These are phyloP conservation scores for Auricularia heimuer DNA, from an alignment of 768 basidiomycete species.

Conservation along the genomic window DNA sequence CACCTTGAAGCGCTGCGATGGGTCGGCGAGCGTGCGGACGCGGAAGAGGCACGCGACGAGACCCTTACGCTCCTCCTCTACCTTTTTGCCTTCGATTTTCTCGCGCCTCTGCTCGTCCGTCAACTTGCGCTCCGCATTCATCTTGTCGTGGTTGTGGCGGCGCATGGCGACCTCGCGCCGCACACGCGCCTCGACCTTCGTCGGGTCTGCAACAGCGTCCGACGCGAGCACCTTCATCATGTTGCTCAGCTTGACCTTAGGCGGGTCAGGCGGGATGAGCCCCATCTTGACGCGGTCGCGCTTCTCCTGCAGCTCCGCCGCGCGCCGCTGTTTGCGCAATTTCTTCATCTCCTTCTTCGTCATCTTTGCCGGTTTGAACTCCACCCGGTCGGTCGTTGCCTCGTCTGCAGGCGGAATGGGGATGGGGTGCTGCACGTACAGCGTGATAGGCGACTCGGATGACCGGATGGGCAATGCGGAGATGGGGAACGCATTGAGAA, in stretches of 20 bases:
- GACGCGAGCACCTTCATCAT: slow-evolving; percentile 96
- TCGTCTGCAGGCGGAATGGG: slow-evolving; percentile 87
- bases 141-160: slow-evolving; percentile 83
- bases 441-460: slow-evolving; percentile 65
- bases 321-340: slow-evolving; percentile 81
- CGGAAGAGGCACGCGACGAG: slow-evolving; percentile 45
- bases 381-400: slow-evolving; percentile 50
- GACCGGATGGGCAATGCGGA: slow-evolving; percentile 54
- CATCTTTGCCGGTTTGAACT: slow-evolving; percentile 79
- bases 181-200: slow-evolving; percentile 92
- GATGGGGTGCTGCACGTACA: slow-evolving; percentile 95
- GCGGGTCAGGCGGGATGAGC: slow-evolving; percentile 85
- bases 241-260: slow-evolving; percentile 87
- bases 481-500: slow-evolving; percentile 45
- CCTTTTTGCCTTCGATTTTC: slow-evolving; percentile 78
- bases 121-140: slow-evolving; percentile 85
- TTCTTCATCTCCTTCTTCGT: slow-evolving; percentile 92
- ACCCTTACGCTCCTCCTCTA: slow-evolving; percentile 81
- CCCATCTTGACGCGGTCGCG: slow-evolving; percentile 95
- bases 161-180: slow-evolving; percentile 87
- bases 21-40: slow-evolving; percentile 82
- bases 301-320: slow-evolving; percentile 87
- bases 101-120: slow-evolving; percentile 83
- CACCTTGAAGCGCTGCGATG: slow-evolving; percentile 91
- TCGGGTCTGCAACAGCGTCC: slow-evolving; percentile 95